Evolutionary conservation across 345 rosid genomes (phyloP), one percentile per base, ranked within the genome.

Genomic region (Eutrema yunnanense): DNA sequence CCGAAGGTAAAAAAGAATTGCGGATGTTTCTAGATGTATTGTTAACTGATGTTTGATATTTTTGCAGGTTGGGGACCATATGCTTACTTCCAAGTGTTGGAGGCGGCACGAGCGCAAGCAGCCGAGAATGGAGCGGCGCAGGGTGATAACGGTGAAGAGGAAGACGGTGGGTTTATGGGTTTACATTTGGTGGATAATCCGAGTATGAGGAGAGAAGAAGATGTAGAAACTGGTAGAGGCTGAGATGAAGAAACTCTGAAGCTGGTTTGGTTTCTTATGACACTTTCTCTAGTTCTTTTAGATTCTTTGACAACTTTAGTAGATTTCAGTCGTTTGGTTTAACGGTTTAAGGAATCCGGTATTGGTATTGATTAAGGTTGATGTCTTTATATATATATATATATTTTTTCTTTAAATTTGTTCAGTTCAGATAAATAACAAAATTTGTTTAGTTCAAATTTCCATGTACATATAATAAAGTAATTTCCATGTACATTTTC

Each of bases 1-100:
- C 76, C 19, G 73, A 87, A 75, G 87, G 92, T 87, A 60, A 16
- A 50, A 67, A 16, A n/a, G n/a, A 22, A 43, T 9, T 9, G 3
- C 2, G 1, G 44, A 43, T 62, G 29, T n/a, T 30, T 40, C 9
- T 62, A 12, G 16, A 9, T 34, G 29, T 34, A 16, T 26, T n/a
- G 63, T 49, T 30, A 12, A 40, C 8, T 57, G 42, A 44, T 8
- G 11, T 65, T 47, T 55, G 40, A 26, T 40, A 2, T 14, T 58
- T 38, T 55, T 77, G 37, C 55, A 87, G 92, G 85, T 56, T 89
- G 90, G 88, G 88, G 89, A 36, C 83, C 96, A 32, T 89, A 89
- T 58, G 92, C 89, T 41, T 89, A 85, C 79, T 89, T 89, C 41
- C 80, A 72, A 26, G 79, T 73, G 33, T 59, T 89, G 80, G 87